Percentiles rank a stretch among this genome's conserved stretches.
Conservation (phyloP, 345 rosid genomes). For the Leavenworthia alabamica region DNA sequence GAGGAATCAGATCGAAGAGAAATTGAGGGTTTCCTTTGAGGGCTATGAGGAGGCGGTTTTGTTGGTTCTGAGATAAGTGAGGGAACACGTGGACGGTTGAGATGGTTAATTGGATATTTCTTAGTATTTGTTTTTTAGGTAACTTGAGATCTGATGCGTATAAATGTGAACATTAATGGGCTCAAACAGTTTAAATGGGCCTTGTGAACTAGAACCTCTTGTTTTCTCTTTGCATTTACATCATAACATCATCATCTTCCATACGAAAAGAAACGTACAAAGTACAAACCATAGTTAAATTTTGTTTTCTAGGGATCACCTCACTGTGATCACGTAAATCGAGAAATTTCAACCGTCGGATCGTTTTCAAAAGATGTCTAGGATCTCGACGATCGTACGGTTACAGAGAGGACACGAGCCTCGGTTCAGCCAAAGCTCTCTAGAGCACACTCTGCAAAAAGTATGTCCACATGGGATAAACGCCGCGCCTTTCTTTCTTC, state of each 20-base stretch:
- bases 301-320: conserved; percentile 5
- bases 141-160: background rate
- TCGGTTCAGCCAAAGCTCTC: conserved; percentile 63
- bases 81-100: conserved; percentile 31
- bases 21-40: background rate
- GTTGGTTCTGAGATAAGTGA: background rate
- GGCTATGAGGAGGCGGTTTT: conserved; percentile 7
- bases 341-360: conserved; percentile 13
- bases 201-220: background rate
- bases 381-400: conserved; percentile 58
- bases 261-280: conserved; percentile 4
- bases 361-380: conserved; percentile 46
- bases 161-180: too few species aligned
- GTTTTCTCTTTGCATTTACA: conserved; percentile 12
- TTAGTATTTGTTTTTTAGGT: background rate
- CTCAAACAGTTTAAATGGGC: conserved; percentile 10
- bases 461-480: conserved; percentile 85
- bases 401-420: conserved; percentile 75
- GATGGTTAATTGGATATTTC: conserved; percentile 6
- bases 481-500: conserved; percentile 62
- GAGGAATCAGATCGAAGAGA: background rate
- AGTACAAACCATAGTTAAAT: conserved; percentile 5
- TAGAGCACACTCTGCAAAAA: conserved; percentile 68
- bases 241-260: background rate
- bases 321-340: background rate